Base-by-base conservation (phyloP, 2,329 filamentous ascomycete genomes). In the Botrytis hyacinthi region DNA sequence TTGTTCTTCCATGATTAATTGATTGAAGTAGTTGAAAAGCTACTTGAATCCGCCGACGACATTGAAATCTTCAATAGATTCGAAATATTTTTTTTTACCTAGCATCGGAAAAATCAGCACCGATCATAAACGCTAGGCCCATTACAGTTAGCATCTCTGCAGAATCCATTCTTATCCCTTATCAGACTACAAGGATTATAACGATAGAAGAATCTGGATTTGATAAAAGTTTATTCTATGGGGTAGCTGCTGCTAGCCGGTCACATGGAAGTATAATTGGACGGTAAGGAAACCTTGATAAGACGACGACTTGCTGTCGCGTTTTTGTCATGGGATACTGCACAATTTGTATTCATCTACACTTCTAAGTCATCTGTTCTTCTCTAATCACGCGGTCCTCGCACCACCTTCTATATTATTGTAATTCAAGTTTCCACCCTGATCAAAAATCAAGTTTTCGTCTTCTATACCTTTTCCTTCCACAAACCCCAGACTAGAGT, bases 1-100 rank as follows among this genome's bases (percentile, higher is more conserved):
- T 85, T 98, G 95, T 75, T 94, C 88, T 82, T 95, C 92, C 92
- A 94, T 95, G 78, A 76, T 87, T 61, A 46, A 35, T 59, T 37
- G 35, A 44, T 29, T 46, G 51, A 66, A 65, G 54, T 32, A n/a
- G 46, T 48, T 37, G 18, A 22, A 66, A 59, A 42, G 29, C 71
- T 29, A 67, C 46, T 72, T 48, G 46, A 61, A 60, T 59, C 54
- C 71, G 46, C 32, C 69, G 42, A 51, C 62, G 60, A 72, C 51
- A 46, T 72, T 72, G 32, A 42, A 59, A 66, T 71, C 61, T 60
- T 54, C 67, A 70, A 22, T 8, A 48, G 32, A 40, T 60, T 48
- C 66, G 20, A 35, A 46, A 69, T 57, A 68, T 69, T 72, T 60
- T 72, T 72, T 68, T 48, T n/a, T 42, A n/a, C 26, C 18, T n/a